Evolutionary conservation across 495 filamentous ascomycete genomes (phyloP), one percentile per base, ranked within the genome.

Genomic region (Aspergillus bridgeri): DNA sequence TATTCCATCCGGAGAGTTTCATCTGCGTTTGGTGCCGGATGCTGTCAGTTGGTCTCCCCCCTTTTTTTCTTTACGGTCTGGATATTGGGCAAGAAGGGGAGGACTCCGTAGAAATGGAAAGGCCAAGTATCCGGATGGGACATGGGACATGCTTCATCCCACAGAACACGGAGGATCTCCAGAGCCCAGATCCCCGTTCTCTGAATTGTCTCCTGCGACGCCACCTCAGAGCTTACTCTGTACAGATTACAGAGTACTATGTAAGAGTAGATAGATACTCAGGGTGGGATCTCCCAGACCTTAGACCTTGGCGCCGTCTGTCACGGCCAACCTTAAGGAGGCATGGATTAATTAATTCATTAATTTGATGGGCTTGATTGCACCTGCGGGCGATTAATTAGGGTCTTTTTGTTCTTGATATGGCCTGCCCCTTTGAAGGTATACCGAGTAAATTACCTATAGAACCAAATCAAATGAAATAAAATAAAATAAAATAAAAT

Each of bases 281-380:
- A 61, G 62, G 58, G 56, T 54, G 64, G 68, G 65, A 70, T 60
- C 62, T 64, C 63, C 63, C 49, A 53, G 45, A 62, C 60, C 60
- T n/a, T n/a, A n/a, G n/a, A n/a, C 66, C 67, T 70, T 67, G 65
- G 69, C 69, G 53, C 64, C 65, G 65, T 72, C 71, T 71, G 70
- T 73, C 70, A 73, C 33, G 63, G 62, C 29, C 61, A 71, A 71
- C 68, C 65, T 71, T 69, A 71, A 64, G 66, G 59, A 66, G 59
- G 62, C 52, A 48, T 51, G 25, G 49, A 53, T 27, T 23, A 47
- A 25, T 24, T 20, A 42, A 49, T 42, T 18, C 23, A 54, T 22
- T 46, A 52, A 44, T 24, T 18, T 45, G 29, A 54, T 21, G 23
- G n/a, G n/a, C n/a, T n/a, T n/a, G n/a, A n/a, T n/a, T n/a, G n/a